Conservation (phyloP, 2,329 filamentous ascomycete genomes). For the Colletotrichum tabaci region DNA sequence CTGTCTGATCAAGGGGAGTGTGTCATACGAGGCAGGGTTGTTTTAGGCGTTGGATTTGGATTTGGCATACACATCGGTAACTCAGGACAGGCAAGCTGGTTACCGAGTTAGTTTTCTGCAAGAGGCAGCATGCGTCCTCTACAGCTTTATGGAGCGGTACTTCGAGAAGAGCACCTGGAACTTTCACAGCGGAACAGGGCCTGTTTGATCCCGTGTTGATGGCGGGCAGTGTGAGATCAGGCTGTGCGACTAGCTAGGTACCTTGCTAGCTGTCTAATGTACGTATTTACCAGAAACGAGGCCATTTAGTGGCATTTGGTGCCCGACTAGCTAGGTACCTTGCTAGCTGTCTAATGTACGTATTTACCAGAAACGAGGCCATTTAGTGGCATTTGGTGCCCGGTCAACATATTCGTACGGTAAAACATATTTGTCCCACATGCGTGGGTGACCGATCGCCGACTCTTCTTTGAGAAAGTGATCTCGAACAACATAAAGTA, state of each 20-base stretch:
- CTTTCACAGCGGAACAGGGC: constrained; percentile 15
- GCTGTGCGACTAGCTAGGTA: neutral
- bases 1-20: constrained; percentile 59
- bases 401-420: neutral
- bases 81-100: constrained; percentile 15
- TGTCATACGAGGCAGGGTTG: constrained; percentile 17
- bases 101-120: constrained; percentile 19
- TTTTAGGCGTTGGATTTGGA: constrained; percentile 31
- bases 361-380: neutral
- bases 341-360: neutral
- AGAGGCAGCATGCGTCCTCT: constrained; percentile 21
- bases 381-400: neutral
- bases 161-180: constrained; percentile 7
- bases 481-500: neutral
- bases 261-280: neutral
- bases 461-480: neutral
- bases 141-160: constrained; percentile 17
- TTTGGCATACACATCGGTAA: constrained; percentile 30
- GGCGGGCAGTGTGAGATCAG: constrained; percentile 1
- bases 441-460: neutral
- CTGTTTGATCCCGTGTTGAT: constrained; percentile 8
- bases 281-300: neutral
- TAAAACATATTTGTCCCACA: neutral
- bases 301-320: neutral
- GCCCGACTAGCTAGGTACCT: neutral